phyloP scores from a whole-genome alignment of 257 asterid genomes.

The Capsicum pubescens region DNA sequence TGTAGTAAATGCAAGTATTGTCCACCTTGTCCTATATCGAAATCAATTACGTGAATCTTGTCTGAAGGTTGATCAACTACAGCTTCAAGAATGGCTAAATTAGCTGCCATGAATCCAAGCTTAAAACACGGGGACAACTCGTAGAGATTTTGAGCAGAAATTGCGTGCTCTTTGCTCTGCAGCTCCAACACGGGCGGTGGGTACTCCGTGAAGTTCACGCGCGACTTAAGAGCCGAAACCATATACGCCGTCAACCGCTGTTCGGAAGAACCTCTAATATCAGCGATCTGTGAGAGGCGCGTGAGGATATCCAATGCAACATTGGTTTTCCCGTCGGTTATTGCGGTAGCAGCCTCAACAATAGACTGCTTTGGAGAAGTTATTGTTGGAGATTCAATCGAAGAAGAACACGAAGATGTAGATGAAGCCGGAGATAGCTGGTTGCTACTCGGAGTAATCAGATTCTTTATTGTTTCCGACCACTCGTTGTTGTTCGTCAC shows the following conservation, averaged over 20 bases:
- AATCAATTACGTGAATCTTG: constrained; percentile 76
- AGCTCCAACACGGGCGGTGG: constrained; percentile 49
- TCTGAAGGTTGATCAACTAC: constrained; percentile 40
- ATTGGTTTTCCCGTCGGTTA: constrained; percentile 63
- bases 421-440: constrained; percentile 64
- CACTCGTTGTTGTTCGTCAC: constrained; percentile 75
- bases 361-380: constrained; percentile 57
- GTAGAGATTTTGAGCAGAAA: constrained; percentile 54
- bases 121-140: constrained; percentile 76
- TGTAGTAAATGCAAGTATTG: constrained; percentile 80
- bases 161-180: constrained; percentile 47
- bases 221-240: constrained; percentile 52
- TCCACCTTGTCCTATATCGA: constrained; percentile 76
- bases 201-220: constrained; percentile 49
- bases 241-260: constrained; percentile 60
- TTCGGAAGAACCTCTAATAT: constrained; percentile 58
- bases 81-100: constrained; percentile 72
- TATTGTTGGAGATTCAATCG: constrained; percentile 62
- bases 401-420: constrained; percentile 70
- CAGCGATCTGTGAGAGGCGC: constrained; percentile 71
- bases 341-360: constrained; percentile 58
- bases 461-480: constrained; percentile 69
- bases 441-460: constrained; percentile 43
- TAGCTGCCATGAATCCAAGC: constrained; percentile 90
- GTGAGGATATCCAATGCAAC: constrained; percentile 66